These are phyloP conservation scores for Cicer cuneatum DNA, from an alignment of 306 rosid species.

Conservation along the genomic window DNA sequence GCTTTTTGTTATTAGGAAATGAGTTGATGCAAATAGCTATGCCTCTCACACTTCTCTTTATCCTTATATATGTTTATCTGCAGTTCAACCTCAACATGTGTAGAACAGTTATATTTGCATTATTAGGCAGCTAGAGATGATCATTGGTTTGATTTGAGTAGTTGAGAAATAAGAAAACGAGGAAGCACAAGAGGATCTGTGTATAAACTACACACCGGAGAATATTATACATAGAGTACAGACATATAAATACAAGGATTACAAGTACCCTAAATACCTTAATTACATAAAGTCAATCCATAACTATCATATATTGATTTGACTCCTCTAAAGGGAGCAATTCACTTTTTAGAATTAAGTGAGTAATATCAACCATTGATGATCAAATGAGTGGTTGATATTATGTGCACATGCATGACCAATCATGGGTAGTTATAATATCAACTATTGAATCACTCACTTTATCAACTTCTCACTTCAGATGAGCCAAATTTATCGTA, in stretches of 20 bases:
- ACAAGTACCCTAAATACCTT: not conserved
- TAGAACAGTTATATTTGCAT: not conserved
- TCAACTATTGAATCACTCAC: too few relatives aligned
- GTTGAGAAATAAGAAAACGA: not conserved
- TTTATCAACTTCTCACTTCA: too few relatives aligned
- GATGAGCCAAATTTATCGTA: too few relatives aligned
- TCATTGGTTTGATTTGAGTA: not conserved
- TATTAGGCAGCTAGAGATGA: not conserved
- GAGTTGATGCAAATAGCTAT: not conserved
- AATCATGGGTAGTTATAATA: too few relatives aligned
- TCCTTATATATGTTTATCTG: not conserved
- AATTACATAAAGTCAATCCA: not conserved
- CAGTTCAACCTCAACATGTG: not conserved
- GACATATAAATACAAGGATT: not conserved
- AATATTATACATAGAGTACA: too few relatives aligned
- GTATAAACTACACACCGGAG: too few relatives aligned
- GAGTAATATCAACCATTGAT: too few relatives aligned
- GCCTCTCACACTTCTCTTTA: not conserved
- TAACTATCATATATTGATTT: not conserved
- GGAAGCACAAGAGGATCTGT: not conserved
- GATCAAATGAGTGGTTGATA: too few relatives aligned
- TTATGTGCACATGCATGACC: too few relatives aligned
- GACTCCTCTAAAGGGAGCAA: too few relatives aligned
- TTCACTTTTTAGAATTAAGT: too few relatives aligned
- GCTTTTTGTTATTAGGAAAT: not conserved